Conservation (phyloP, 2,329 filamentous ascomycete genomes). For the Cordyceps tenuipes region DNA sequence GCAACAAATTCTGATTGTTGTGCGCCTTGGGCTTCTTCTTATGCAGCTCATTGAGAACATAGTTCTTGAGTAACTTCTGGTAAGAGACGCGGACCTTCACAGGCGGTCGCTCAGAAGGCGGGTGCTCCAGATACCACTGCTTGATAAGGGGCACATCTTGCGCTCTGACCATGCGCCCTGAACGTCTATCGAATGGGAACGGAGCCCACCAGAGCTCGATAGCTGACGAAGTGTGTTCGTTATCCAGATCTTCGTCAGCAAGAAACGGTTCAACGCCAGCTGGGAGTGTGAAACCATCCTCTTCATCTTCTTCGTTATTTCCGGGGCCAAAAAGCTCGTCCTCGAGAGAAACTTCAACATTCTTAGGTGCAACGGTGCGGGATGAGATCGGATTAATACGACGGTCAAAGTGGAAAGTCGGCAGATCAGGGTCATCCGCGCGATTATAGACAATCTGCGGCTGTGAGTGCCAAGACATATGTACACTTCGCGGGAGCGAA, state of each 20-base stretch:
- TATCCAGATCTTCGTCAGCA: conserved; percentile 80
- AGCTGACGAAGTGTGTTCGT: conserved; percentile 78
- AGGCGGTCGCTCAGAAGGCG: conserved; percentile 72
- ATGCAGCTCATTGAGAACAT: conserved; percentile 91
- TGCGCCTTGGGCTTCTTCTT: conserved; percentile 93
- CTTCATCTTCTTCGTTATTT: conserved; percentile 64
- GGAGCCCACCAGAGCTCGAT: conserved; percentile 98
- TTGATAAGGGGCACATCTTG: conserved; percentile 96
- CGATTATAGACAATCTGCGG: conserved; percentile 88
- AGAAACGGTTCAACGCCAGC: conserved; percentile 78
- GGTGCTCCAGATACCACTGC: conserved; percentile 97
- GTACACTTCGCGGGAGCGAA: conserved; percentile 87
- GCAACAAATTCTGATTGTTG: conserved; percentile 86
- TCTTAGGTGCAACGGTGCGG: conserved; percentile 86
- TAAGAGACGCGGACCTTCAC: conserved; percentile 98
- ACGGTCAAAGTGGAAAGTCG: conserved; percentile 97
- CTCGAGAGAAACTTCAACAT: conserved; percentile 84
- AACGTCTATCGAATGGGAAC: conserved; percentile 88
- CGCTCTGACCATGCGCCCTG: conserved; percentile 90
- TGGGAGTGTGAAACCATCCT: conserved; percentile 79
- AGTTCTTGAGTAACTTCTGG: conserved; percentile 94
- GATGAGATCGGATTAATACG: conserved; percentile 96
- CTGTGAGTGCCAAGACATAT: conserved; percentile 86
- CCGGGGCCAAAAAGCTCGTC: conserved; percentile 84
- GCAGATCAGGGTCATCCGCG: conserved; percentile 78